Conservation (phyloP, 805 yeast species). For the Wickerhamomyces canadensis region DNA sequence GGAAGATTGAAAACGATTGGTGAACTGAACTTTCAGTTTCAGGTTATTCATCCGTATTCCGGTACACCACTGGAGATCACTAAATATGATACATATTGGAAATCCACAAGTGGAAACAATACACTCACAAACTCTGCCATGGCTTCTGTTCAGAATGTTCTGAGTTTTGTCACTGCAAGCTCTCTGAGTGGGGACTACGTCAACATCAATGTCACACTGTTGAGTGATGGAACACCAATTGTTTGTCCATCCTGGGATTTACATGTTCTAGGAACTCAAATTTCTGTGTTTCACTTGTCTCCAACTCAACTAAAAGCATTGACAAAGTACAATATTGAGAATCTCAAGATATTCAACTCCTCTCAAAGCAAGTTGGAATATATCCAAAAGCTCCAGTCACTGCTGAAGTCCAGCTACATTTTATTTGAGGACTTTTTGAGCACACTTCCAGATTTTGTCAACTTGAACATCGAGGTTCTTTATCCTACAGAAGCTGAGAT, state of each 20-base stretch:
- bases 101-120: slow-evolving; percentile 60
- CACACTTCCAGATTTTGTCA: slow-evolving; percentile 50
- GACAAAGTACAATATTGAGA: slow-evolving; percentile 23
- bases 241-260: slow-evolving; percentile 67
- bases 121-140: slow-evolving; percentile 3
- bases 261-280: slow-evolving; percentile 41
- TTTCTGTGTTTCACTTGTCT: slow-evolving; percentile 56
- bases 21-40: slow-evolving; percentile 67
- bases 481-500: slow-evolving; percentile 62
- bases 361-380: neutral
- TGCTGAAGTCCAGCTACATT: slow-evolving; percentile 44
- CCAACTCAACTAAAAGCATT: slow-evolving; percentile 27
- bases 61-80: slow-evolving; percentile 83
- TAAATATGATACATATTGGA: slow-evolving; percentile 96
- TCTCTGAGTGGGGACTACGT: slow-evolving; percentile 80
- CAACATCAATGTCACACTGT: slow-evolving; percentile 59
- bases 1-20: slow-evolving; percentile 79
- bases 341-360: slow-evolving; percentile 8
- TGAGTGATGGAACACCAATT: slow-evolving; percentile 82
- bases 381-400: neutral
- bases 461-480: slow-evolving; percentile 67
- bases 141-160: slow-evolving; percentile 25
- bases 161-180: slow-evolving; percentile 85
- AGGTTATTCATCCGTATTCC: slow-evolving; percentile 82
- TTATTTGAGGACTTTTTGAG: slow-evolving; percentile 57